Evolutionary conservation across 352 stramenopile species (phyloP).

Genomic region (Saprolegnia parasitica): DNA sequence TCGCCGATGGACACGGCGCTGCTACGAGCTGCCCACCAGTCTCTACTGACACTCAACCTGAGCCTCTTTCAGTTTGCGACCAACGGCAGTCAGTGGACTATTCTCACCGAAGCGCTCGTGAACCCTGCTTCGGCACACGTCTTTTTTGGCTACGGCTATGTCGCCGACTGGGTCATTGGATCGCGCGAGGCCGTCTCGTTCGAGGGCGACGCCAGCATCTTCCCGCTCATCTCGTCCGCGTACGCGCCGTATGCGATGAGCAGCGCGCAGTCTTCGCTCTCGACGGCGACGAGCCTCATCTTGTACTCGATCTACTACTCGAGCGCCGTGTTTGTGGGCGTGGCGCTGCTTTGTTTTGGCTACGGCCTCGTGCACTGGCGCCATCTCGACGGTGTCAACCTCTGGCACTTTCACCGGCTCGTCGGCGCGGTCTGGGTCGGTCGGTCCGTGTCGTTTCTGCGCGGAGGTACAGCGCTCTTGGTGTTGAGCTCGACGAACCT

Average conservation of each 20-base stretch:
- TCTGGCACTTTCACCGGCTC: neutral
- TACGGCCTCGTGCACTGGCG: neutral
- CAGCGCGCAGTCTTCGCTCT: no score
- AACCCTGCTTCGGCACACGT: neutral
- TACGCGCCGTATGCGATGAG: neutral
- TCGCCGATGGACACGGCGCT: no score
- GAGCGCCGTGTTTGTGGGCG: neutral
- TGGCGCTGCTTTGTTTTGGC: neutral
- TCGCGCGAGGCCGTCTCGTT: neutral
- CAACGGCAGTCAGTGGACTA: neutral
- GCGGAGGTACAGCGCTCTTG: neutral
- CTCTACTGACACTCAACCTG: no score
- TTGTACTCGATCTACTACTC: neutral
- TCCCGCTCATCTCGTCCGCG: neutral
- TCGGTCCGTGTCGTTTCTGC: neutral
- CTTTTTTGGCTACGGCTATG: neutral
- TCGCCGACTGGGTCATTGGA: neutral
- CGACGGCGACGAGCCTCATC: neutral
- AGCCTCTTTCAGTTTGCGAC: neutral
- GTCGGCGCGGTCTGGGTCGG: conserved; percentile 10
- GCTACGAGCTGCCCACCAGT: no score
- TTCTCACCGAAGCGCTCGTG: neutral
- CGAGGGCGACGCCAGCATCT: neutral
- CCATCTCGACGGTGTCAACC: no score
- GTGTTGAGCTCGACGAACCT: neutral